A percentile compares a stretch with the other conserved stretches of the same genome.
These are phyloP conservation scores for Cladosporium oxysporum DNA, from an alignment of 2,329 filamentous ascomycete genomes.

Conservation along the genomic window DNA sequence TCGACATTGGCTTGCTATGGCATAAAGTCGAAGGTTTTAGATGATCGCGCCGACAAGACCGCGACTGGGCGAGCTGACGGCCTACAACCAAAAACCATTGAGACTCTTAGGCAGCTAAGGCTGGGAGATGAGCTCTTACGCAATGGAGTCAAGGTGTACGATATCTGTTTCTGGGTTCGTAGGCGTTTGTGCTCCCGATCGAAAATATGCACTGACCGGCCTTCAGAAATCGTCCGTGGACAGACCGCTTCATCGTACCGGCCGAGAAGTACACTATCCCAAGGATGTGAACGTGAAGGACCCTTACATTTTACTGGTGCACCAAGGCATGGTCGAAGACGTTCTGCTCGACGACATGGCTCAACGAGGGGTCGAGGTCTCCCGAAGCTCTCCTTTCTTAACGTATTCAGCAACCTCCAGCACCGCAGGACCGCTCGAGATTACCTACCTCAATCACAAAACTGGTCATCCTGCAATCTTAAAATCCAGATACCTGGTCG, in stretches of 20 bases:
- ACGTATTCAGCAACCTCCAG: slow-evolving; percentile 44
- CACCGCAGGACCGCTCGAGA: slow-evolving; percentile 27
- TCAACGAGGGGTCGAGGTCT: slow-evolving; percentile 64
- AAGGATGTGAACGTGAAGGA: slow-evolving; percentile 52
- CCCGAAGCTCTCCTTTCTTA: slow-evolving; percentile 63
- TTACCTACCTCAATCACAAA: slow-evolving; percentile 42
- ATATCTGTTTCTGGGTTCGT: slow-evolving; percentile 72
- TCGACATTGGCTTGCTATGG: slow-evolving; percentile 65
- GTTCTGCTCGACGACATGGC: slow-evolving; percentile 69
- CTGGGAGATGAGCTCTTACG: slow-evolving; percentile 68
- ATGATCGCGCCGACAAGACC: slow-evolving; percentile 69
- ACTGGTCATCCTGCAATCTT: slow-evolving; percentile 46
- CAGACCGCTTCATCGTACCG: slow-evolving; percentile 58
- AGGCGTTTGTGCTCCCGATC: background rate
- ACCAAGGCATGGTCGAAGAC: slow-evolving; percentile 75
- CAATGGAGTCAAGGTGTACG: slow-evolving; percentile 69
- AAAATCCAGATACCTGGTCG: slow-evolving; percentile 65
- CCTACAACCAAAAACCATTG: slow-evolving; percentile 75
- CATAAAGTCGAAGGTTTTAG: slow-evolving; percentile 65
- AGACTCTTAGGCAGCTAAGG: slow-evolving; percentile 72
- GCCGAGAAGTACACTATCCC: slow-evolving; percentile 70
- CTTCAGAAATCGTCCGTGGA: slow-evolving; percentile 39
- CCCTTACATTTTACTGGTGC: slow-evolving; percentile 58
- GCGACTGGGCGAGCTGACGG: slow-evolving; percentile 70
- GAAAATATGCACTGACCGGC: background rate